A percentile compares a stretch with the other conserved stretches of the same genome.
Evolutionary conservation across 768 basidiomycete genomes (phyloP).

Genomic region (Lactarius hatsudake): DNA sequence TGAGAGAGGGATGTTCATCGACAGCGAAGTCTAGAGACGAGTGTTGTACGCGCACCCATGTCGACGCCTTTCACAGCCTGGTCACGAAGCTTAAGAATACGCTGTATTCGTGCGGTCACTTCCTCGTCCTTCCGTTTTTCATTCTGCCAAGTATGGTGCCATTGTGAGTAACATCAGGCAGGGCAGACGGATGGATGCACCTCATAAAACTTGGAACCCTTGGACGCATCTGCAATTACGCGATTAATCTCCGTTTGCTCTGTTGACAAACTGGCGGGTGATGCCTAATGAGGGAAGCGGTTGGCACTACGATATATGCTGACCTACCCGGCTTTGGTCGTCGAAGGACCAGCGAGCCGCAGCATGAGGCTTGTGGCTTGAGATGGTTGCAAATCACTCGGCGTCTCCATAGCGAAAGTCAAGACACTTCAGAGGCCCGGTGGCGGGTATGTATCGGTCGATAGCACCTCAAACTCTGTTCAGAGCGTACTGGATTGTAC

Average conservation of each 20-base stretch:
- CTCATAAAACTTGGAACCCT: slow-evolving; percentile 92
- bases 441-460: too few species aligned
- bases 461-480: too few species aligned
- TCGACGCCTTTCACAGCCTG: slow-evolving; percentile 55
- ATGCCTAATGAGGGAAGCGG: slow-evolving; percentile 6
- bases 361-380: slow-evolving; percentile 69
- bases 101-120: slow-evolving; percentile 70
- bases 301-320: neutral
- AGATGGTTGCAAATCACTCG: slow-evolving; percentile 39
- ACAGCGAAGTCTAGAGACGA: neutral
- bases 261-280: slow-evolving; percentile 51
- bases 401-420: neutral
- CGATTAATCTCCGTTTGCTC: slow-evolving; percentile 85
- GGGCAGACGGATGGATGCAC: slow-evolving; percentile 36
- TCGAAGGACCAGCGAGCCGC: slow-evolving; percentile 84
- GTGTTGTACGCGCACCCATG: slow-evolving; percentile 42
- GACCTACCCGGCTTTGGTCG: slow-evolving; percentile 82
- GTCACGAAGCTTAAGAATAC: slow-evolving; percentile 63
- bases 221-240: slow-evolving; percentile 86
- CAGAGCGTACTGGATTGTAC: too few species aligned
- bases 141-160: slow-evolving; percentile 46
- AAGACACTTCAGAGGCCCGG: neutral
- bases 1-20: slow-evolving; percentile 28
- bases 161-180: neutral
- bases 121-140: slow-evolving; percentile 90